phyloP scores from a whole-genome alignment of 2,329 filamentous ascomycete genomes.

The Aspergillus phoenicis region DNA sequence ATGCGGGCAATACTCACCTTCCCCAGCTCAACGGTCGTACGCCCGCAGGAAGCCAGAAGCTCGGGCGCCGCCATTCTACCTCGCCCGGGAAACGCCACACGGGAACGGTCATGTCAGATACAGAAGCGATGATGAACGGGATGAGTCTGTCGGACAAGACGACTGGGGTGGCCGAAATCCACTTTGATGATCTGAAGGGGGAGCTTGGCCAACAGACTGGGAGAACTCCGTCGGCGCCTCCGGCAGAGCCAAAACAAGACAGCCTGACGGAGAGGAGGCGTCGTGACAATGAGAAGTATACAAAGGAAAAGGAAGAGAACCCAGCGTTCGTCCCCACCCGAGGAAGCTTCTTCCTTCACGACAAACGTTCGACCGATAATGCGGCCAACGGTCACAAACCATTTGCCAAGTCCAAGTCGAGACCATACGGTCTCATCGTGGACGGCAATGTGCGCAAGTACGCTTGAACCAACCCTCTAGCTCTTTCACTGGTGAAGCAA shows the following conservation, averaged over 20 bases:
- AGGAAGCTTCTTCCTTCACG: conserved; percentile 96
- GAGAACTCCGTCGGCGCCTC: conserved; percentile 44
- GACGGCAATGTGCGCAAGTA: conserved; percentile 51
- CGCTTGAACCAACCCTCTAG: conserved; percentile 1
- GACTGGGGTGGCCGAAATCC: conserved; percentile 45
- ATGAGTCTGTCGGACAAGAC: conserved; percentile 50
- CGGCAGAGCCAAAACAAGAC: conserved; percentile 51
- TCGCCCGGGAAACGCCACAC: conserved; percentile 36
- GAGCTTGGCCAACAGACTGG: conserved; percentile 31
- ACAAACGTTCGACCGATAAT: conserved; percentile 78
- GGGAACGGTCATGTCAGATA: conserved; percentile 54
- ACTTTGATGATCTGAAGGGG: conserved; percentile 53
- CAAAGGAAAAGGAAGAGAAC: conserved; percentile 82
- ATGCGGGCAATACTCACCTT: conserved; percentile 24
- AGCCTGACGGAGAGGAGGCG: conserved; percentile 70
- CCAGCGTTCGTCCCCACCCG: conserved; percentile 92
- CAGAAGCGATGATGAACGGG: conserved; percentile 64
- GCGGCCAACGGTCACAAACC: conserved; percentile 76
- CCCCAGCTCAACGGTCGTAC: conserved; percentile 33
- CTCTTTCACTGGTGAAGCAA: neutral
- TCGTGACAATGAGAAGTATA: conserved; percentile 88
- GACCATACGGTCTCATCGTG: conserved; percentile 54
- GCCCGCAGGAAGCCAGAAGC: conserved; percentile 29
- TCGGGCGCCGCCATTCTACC: conserved; percentile 39
- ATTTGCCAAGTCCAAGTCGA: conserved; percentile 54